Evolutionary conservation across 1,139 yeast species (phyloP), one percentile per base, ranked within the genome.

Genomic region (Yamadazyma diddensiae): DNA sequence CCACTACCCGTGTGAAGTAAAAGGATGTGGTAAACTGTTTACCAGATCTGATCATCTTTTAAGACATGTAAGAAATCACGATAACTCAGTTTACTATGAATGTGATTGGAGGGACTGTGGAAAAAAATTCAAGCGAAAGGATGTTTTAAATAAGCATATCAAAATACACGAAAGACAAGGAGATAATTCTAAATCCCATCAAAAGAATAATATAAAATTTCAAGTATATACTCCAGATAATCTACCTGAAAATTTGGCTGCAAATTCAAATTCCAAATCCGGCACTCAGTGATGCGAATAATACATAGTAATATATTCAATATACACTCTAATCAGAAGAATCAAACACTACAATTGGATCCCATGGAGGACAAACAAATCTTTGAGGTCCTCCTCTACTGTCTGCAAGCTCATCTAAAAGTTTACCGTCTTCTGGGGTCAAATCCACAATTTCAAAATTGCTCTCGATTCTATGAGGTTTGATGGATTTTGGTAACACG

Each of bases 401-500:
- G 30, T 69, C 66, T 19, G 41, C 38, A 34, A 82, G 57, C 14
- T 62, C 50, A 47, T 67, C 63, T 34, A 83, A 62, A 18, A 52
- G 52, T 18, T 59, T 62, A 27, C 81, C 65, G 47, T 84, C 90
- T 29, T 70, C 82, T 10, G 66, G 64, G 5, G 67, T 46, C 35
- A 85, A 61, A 4, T 65, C 63, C 33, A 82, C 62, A 16, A 70
- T 59, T 46, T 73, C 53, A 38, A 76, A 59, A 61, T 86, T 86
- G 34, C 72, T 59, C 30, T 53, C 70, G 40, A 86, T 72, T 63
- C 95, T 76, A 8, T 59, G 53, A 13, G 76, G 71, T 21, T 73
- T 78, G 29, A 74, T 73, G 19, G 92, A 79, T 62, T 85, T 85
- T 38, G 94, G 92, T 45, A 86, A 64, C 10, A 79, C 84, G 19